Percentiles rank a stretch among this genome's conserved stretches.
Evolutionary conservation across 2,329 filamentous ascomycete species (phyloP).

Genomic region (Sordariomycetes sp.): DNA sequence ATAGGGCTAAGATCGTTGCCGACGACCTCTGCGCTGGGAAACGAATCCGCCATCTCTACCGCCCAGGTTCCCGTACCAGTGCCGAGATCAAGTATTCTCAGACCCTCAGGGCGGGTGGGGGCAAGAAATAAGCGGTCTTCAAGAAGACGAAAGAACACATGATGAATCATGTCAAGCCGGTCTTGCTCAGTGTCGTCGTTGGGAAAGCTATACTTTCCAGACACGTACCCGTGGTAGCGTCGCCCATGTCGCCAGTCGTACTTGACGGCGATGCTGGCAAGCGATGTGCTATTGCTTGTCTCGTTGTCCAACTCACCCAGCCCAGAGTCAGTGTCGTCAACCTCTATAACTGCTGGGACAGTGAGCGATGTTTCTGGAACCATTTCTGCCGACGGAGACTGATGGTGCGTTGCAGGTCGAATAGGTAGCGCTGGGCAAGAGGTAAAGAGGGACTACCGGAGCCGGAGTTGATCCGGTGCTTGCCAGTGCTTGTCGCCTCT

Average conservation of each 20-base stretch:
- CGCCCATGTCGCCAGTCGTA: constrained; percentile 29
- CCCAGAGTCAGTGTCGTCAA: no score
- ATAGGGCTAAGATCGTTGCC: constrained; percentile 33
- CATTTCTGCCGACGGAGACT: no score
- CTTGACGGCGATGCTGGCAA: constrained; percentile 21
- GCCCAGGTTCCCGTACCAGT: constrained; percentile 22
- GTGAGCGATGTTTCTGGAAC: no score
- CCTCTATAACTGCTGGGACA: no score
- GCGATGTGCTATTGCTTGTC: constrained; percentile 9
- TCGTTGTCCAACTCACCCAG: no score
- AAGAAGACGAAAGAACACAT: constrained; percentile 20
- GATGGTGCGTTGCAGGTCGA: no score
- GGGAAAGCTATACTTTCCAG: constrained; percentile 25
- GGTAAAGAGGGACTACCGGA: no score
- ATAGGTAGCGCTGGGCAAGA: no score
- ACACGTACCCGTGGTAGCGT: constrained; percentile 27
- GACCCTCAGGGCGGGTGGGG: constrained; percentile 24
- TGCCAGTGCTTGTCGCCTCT: no score
- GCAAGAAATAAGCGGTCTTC: constrained; percentile 23
- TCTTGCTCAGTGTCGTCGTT: constrained; percentile 29
- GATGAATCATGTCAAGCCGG: constrained; percentile 27
- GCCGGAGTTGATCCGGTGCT: no score
- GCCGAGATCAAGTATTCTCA: constrained; percentile 32
- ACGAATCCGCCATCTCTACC: not conserved
- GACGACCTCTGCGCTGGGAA: constrained; percentile 15